phyloP scores from a whole-genome alignment of 2,329 filamentous ascomycete genomes.

The Metarhizium rileyi region DNA sequence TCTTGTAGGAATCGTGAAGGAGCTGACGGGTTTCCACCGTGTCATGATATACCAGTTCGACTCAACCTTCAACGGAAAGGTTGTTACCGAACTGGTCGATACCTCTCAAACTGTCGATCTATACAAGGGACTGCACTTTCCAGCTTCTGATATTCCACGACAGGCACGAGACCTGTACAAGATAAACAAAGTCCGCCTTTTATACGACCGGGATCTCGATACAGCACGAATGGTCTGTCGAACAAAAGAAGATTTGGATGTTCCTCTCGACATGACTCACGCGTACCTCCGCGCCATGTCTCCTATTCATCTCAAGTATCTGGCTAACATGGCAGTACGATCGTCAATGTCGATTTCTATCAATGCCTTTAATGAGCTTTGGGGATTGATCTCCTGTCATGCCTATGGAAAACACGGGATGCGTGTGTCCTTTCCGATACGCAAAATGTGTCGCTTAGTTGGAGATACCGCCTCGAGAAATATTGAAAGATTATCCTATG shows the following conservation, averaged over 20 bases:
- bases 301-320: conserved; percentile 79
- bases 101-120: conserved; percentile 69
- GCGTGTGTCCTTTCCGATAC: conserved; percentile 84
- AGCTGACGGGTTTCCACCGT: conserved; percentile 81
- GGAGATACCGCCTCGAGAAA: conserved; percentile 81
- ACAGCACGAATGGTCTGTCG: conserved; percentile 77
- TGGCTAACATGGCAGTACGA: conserved; percentile 82
- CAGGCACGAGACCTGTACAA: conserved; percentile 86
- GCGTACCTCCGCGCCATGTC: conserved; percentile 83
- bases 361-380: conserved; percentile 74
- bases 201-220: conserved; percentile 75
- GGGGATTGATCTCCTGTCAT: conserved; percentile 83
- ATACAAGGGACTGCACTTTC: conserved; percentile 82
- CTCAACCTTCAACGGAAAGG: conserved; percentile 68
- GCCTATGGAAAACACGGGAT: conserved; percentile 69
- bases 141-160: conserved; percentile 75
- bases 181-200: conserved; percentile 76
- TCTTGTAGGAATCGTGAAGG: conserved; percentile 76
- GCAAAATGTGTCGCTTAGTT: conserved; percentile 84
- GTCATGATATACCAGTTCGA: conserved; percentile 95
- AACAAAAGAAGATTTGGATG: conserved; percentile 60
- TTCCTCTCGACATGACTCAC: conserved; percentile 73
- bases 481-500: conserved; percentile 79
- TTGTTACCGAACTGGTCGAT: conserved; percentile 81
- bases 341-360: conserved; percentile 93